Percentiles rank a stretch among this genome's conserved stretches.
Evolutionary conservation across 257 asterid species (phyloP).

Genomic region (Dorcoceras hygrometricum): DNA sequence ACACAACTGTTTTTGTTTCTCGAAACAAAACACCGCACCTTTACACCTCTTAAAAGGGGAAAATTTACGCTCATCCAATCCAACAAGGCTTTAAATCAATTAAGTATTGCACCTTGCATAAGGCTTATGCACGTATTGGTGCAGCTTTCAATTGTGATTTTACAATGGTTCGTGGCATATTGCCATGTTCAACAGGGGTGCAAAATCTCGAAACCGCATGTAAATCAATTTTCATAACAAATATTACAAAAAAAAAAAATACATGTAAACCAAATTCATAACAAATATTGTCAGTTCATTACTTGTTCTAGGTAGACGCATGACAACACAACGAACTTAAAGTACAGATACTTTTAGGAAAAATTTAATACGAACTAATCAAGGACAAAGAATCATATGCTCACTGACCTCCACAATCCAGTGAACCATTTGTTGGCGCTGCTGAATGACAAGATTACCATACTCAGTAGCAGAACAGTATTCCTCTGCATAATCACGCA

Average conservation of each 20-base stretch:
- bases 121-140: neutral
- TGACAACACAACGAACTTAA: slow-evolving; percentile 8
- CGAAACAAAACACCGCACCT: neutral
- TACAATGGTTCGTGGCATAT: neutral
- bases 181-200: neutral
- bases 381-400: slow-evolving; percentile 1
- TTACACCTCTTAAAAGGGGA: neutral
- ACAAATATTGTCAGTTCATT: neutral
- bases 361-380: neutral
- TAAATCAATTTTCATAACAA: neutral
- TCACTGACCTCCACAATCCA: slow-evolving; percentile 86
- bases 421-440: slow-evolving; percentile 82
- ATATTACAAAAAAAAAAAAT: too few relatives aligned
- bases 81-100: neutral
- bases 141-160: neutral
- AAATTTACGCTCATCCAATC: neutral
- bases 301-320: neutral
- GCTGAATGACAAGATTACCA: slow-evolving; percentile 77
- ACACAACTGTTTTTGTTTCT: neutral
- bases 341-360: neutral
- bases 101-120: neutral
- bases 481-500: slow-evolving; percentile 77
- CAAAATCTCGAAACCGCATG: neutral
- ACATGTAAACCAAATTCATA: neutral
- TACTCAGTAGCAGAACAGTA: slow-evolving; percentile 56